phyloP scores from a whole-genome alignment of 345 rosid genomes.

The Clarkia xantiana region DNA sequence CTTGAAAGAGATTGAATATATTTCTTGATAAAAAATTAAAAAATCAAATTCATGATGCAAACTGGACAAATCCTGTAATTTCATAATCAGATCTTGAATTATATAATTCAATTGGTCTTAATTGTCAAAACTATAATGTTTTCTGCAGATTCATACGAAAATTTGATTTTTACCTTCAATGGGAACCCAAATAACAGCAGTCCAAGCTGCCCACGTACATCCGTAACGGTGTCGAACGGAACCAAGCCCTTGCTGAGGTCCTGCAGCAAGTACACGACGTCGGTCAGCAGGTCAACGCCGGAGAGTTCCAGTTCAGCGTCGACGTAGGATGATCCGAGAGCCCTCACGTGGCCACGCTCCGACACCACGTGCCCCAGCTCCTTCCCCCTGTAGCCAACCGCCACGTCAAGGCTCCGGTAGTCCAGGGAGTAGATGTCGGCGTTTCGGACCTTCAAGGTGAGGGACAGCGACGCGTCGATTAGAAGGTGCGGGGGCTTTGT shows the following conservation, averaged over 20 bases:
- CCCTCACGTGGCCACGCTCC: conserved; percentile 40
- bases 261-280: conserved; percentile 34
- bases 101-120: not conserved
- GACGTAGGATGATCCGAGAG: conserved; percentile 44
- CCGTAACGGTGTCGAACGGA: conserved; percentile 38
- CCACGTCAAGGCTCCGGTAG: conserved; percentile 37
- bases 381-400: conserved; percentile 50
- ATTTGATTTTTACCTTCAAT: conserved; percentile 33
- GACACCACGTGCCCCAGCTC: conserved; percentile 60
- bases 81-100: no score
- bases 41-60: no score
- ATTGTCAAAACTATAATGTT: not conserved
- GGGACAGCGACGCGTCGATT: conserved; percentile 39
- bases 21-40: no score
- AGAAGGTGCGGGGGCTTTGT: conserved; percentile 30
- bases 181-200: conserved; percentile 39
- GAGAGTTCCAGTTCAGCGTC: conserved; percentile 49
- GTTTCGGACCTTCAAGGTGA: conserved; percentile 46
- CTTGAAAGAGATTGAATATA: no score
- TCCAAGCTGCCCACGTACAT: conserved; percentile 45
- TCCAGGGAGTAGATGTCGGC: conserved; percentile 59
- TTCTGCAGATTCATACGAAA: not conserved
- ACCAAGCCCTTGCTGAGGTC: conserved; percentile 28
- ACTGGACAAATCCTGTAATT: no score
- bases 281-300: conserved; percentile 43